phyloP scores from a whole-genome alignment of 208 protist genomes.

The Leishmania turanica region DNA sequence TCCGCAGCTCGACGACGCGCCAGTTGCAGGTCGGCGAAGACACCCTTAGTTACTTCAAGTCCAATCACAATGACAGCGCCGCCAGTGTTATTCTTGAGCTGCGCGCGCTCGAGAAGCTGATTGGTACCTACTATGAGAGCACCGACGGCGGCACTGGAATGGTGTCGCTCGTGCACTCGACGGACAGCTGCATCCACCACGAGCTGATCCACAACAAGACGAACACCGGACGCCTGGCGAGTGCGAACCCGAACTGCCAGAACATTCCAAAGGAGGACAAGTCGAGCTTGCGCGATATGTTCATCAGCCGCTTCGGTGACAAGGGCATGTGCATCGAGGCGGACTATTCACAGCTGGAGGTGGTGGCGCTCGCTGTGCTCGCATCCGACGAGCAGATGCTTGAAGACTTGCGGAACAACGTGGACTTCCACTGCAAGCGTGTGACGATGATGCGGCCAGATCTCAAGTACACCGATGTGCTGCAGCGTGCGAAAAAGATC shows the following conservation, averaged over 20 bases:
- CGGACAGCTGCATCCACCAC: slow-evolving; percentile 93
- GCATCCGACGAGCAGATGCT: slow-evolving; percentile 91
- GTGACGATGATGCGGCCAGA: slow-evolving; percentile 93
- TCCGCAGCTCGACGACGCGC: slow-evolving; percentile 73
- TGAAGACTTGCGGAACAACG: slow-evolving; percentile 86
- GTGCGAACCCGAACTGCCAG: slow-evolving; percentile 93
- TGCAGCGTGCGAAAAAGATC: slow-evolving; percentile 90
- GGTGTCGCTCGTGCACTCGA: slow-evolving; percentile 89
- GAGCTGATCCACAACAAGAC: slow-evolving; percentile 95
- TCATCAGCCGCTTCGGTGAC: slow-evolving; percentile 88
- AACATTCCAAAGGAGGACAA: slow-evolving; percentile 95
- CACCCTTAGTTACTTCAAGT: slow-evolving; percentile 88
- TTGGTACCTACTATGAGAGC: slow-evolving; percentile 93
- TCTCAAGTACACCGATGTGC: slow-evolving; percentile 90
- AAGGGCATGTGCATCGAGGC: slow-evolving; percentile 92
- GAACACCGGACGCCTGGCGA: slow-evolving; percentile 84
- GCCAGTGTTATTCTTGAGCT: slow-evolving; percentile 85
- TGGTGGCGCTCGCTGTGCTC: slow-evolving; percentile 91
- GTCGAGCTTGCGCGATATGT: slow-evolving; percentile 88
- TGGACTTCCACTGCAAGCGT: slow-evolving; percentile 95
- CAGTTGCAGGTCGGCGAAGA: slow-evolving; percentile 91
- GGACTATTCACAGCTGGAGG: slow-evolving; percentile 94
- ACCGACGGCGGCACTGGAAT: slow-evolving; percentile 90
- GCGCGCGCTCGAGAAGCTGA: slow-evolving; percentile 89
- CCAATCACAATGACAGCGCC: slow-evolving; percentile 71